Evolutionary conservation across 371 early-diverging fungal species (phyloP), one percentile per base, ranked within the genome.

Genomic region (Syncephalastrum monosporum): DNA sequence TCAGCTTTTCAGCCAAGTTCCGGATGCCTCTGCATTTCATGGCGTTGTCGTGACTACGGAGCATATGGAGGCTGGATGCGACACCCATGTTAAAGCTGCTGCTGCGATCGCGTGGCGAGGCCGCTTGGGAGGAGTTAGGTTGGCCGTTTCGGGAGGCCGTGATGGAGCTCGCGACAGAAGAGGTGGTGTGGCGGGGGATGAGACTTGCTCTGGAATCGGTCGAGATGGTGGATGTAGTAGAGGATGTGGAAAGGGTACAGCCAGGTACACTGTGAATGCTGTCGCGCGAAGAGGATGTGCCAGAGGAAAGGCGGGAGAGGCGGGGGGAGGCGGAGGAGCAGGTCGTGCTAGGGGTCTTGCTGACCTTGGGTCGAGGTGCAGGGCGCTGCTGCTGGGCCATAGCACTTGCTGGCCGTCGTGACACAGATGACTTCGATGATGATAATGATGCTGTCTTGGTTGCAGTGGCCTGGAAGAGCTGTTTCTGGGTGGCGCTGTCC

Each of bases 1-100:
- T 54, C 42, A 72, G 41, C 25, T 53, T 47, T 12, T 53, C 33
- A 1, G 61, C 43, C 5, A 73, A 33, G 1, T 24, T 27, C 6
- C 29, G 58, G 16, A 73, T 47, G 3, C 59, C 67, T 45, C 59
- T 50, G 45, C 60, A 59, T 16, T 61, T 61, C 25, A 42, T 57
- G 0, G 45, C 17, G 6, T n/a, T 19, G 27, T 68, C 60, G 0
- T 50, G 25, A 19, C 64, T 64, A n/a, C 54, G 56, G 0, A 72
- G 43, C 62, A 60, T 64, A 2, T 58, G 56, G 10, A 65, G 38
- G 8, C 38, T 33, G 38, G 38, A 33, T 10, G 38, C 38, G 12
- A 33, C 38, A 6, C 38, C 38, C 38, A 33, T 33, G 10, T 53
- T 16, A 63, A 19, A 8, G 65, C 24, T 6, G 48, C 47, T 10